A percentile compares a stretch with the other conserved stretches of the same genome.
phyloP scores from a whole-genome alignment of 257 asterid genomes.

The Capsicum baccatum region DNA sequence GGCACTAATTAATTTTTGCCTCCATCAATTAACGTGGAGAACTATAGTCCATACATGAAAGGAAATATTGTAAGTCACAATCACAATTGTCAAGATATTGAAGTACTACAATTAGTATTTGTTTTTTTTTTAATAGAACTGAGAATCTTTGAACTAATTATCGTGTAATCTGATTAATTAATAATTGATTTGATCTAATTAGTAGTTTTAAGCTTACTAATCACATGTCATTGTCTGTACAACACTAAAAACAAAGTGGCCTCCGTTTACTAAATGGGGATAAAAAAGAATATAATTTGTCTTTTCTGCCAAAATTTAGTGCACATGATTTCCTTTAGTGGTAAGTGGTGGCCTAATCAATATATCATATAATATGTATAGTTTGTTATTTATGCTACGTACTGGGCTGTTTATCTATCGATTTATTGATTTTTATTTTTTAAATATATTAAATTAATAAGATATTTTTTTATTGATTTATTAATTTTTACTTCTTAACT shows the following conservation, averaged over 20 bases:
- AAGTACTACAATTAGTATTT: background rate
- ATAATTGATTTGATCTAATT: background rate
- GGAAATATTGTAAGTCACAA: background rate
- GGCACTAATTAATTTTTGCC: too few species aligned
- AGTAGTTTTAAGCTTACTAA: background rate
- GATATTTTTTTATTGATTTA: too few species aligned
- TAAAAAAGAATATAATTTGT: background rate
- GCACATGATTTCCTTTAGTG: conserved; percentile 17
- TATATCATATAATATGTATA: background rate
- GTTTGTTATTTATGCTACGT: background rate
- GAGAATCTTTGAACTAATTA: conserved; percentile 16
- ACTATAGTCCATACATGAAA: background rate
- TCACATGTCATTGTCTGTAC: conserved; percentile 18
- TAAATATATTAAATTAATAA: too few species aligned
- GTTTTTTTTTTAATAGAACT: background rate
- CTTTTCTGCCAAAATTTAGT: background rate
- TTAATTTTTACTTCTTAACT: too few species aligned
- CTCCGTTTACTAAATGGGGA: conserved; percentile 20
- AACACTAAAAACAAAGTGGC: background rate
- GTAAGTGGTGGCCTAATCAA: background rate
- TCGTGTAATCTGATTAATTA: background rate
- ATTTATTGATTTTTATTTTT: too few species aligned
- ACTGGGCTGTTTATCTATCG: too few species aligned
- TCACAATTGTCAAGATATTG: background rate
- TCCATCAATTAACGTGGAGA: background rate